These are phyloP conservation scores for Stenogyne calaminthoides DNA, from an alignment of 305 asterid species.

Conservation along the genomic window DNA sequence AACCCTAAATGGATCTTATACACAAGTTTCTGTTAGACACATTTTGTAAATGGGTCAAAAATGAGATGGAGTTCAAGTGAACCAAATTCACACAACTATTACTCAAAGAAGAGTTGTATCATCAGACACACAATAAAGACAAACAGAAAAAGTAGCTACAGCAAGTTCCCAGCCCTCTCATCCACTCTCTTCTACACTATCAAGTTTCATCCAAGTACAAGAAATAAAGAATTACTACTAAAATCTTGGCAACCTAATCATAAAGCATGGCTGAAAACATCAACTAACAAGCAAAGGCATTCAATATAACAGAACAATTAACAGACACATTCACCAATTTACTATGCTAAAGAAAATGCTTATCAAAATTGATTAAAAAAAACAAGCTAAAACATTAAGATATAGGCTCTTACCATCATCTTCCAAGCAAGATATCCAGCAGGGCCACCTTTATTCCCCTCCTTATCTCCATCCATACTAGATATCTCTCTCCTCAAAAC, in stretches of 20 bases:
- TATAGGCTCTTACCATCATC: conserved; percentile 75
- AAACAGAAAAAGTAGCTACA: neutral
- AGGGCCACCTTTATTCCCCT: conserved; percentile 78
- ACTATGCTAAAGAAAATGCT: conserved; percentile 7
- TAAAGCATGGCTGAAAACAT: conserved; percentile 12
- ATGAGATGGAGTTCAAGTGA: too few relatives aligned
- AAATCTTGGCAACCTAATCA: conserved; percentile 10
- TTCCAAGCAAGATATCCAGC: conserved; percentile 96
- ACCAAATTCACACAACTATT: too few relatives aligned
- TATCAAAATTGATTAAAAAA: neutral
- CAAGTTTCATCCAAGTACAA: conserved; percentile 5
- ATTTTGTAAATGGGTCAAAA: too few relatives aligned
- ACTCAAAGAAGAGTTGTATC: neutral
- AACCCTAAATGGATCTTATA: too few relatives aligned
- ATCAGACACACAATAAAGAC: neutral
- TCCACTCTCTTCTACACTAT: neutral
- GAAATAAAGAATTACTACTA: neutral
- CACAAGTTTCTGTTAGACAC: too few relatives aligned
- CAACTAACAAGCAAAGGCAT: conserved; percentile 16
- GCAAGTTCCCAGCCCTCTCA: neutral
- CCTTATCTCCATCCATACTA: conserved; percentile 43
- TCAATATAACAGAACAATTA: conserved; percentile 19
- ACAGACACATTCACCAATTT: neutral
- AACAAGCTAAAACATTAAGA: neutral
- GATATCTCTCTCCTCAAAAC: conserved; percentile 72